These are phyloP conservation scores for Claviceps pazoutovae DNA, from an alignment of 2,329 filamentous ascomycete genomes.

Conservation along the genomic window DNA sequence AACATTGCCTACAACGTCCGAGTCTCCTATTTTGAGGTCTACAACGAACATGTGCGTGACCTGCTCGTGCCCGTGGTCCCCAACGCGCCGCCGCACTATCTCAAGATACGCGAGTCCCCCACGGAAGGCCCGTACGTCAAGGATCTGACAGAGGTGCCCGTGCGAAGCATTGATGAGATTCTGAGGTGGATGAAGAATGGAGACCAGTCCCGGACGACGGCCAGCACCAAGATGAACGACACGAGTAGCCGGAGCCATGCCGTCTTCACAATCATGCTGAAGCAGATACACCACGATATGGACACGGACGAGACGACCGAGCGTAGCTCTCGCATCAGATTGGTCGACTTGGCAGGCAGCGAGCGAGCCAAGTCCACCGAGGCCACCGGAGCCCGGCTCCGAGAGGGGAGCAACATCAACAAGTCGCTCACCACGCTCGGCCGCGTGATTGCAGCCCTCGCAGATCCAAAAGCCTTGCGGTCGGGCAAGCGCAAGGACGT, in stretches of 20 bases:
- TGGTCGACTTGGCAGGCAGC: conserved; percentile 89
- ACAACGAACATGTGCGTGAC: conserved; percentile 97
- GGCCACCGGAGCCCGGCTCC: conserved; percentile 77
- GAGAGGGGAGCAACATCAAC: conserved; percentile 97
- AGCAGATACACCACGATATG: conserved; percentile 95
- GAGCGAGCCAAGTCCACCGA: conserved; percentile 93
- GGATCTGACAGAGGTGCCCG: conserved; percentile 84
- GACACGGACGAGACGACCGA: conserved; percentile 97
- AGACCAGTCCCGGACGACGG: conserved; percentile 74
- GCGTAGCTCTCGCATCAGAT: conserved; percentile 78
- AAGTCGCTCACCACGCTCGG: conserved; percentile 94
- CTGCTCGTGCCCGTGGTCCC: conserved; percentile 61
- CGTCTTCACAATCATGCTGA: conserved; percentile 94
- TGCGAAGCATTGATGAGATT: conserved; percentile 76
- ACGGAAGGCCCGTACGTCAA: conserved; percentile 95
- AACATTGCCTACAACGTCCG: conserved; percentile 95
- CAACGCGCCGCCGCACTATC: conserved; percentile 71
- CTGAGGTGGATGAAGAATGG: conserved; percentile 82
- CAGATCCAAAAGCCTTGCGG: conserved; percentile 47
- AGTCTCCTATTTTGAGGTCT: conserved; percentile 97
- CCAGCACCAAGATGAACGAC: conserved; percentile 98
- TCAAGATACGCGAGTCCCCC: conserved; percentile 93
- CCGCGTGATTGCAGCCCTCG: conserved; percentile 85
- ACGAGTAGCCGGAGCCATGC: conserved; percentile 92
- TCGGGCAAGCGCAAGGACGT: conserved; percentile 47